Evolutionary conservation across 179 eudicot species (phyloP), one percentile per base, ranked within the genome.

Genomic region (Patellifolia procumbens): DNA sequence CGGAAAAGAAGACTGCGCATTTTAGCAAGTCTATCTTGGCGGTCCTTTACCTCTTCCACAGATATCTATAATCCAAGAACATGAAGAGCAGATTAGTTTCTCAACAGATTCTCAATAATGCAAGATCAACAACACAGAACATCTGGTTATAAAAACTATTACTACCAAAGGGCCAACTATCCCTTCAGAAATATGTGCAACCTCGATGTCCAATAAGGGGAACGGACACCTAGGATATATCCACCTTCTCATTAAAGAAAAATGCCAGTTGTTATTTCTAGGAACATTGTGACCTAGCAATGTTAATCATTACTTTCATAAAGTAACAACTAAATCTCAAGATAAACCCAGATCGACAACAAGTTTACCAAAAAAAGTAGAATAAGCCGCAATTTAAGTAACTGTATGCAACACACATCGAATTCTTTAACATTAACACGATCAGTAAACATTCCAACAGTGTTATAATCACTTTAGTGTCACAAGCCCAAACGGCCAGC

Each of bases 1-100:
- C 85, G 91, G 77, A 93, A 95, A 75, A 95, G 92, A 74, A 95
- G 89, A 80, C 85, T 88, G 13, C 98, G 91, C 98, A 93, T 89
- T 84, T 95, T 93, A 31, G 98, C 96, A 76, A 90, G 91, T 70
- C 86, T 88, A 61, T 85, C 78, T 76, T 90, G 91, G 42, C 86
- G 93, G 15, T 91, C 96, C 84, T 83, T 89, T 76, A 90, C 96
- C 55, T 95, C 99, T 86, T 91, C 91, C 35, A 86, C 78, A 53
- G 96, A 88, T 69, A 93, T 60, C 99, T 95, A 84, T 24, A 56
- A 71, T 53, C 22, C 69, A 73, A 61, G 55, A 3, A 20, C 72
- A 75, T 2, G 10, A 45, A 32, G 62, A 73, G 37, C 11, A 11
- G 2, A 28, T 69, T 62, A 75, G 66, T 42, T 46, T 28, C 76